Evolutionary conservation across 169 alveolate species (phyloP), one percentile per base, ranked within the genome.

Genomic region (Plasmodium ovale): DNA sequence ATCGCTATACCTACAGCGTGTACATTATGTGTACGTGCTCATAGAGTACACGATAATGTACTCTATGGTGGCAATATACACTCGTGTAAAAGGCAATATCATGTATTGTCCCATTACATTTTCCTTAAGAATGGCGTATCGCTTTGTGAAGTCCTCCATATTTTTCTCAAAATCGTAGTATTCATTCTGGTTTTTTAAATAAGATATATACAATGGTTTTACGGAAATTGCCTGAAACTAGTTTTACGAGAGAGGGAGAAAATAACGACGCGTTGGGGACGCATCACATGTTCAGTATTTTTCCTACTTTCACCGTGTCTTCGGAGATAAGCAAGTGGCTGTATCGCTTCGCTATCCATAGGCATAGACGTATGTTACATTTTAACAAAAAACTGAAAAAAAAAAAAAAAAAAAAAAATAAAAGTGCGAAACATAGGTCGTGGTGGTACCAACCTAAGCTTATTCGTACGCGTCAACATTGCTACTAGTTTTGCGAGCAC

Each of bases 371-470:
- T 51, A 64, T 68, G 39, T 82, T 82, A 71, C 67, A 42, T 39
- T 82, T 82, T 82, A 82, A 69, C 31, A 82, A 58, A 39, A 82
- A 82, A 42, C 90, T 65, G 35, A 21, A 54, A 82, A 42, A 16
- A 27, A 68, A 27, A 42, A 69, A 14, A 31, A 56, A 14, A 12
- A 31, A 47, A 65, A 29, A 37, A 7, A 27, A 47, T 21, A 47
- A 14, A 47, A 47, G 16, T 0, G 16, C 56, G 16, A 47, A 47
- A n/a, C n/a, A n/a, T n/a, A n/a, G n/a, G n/a, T n/a, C n/a, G n/a
- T n/a, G n/a, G n/a, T n/a, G n/a, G n/a, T n/a, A n/a, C n/a, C n/a
- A n/a, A n/a, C n/a, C n/a, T n/a, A n/a, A n/a, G n/a, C n/a, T n/a
- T n/a, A n/a, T n/a, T n/a, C n/a, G n/a, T n/a, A n/a, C n/a, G n/a